These are phyloP conservation scores for Candida wancherniae DNA, from an alignment of 805 yeast species.

Conservation along the genomic window DNA sequence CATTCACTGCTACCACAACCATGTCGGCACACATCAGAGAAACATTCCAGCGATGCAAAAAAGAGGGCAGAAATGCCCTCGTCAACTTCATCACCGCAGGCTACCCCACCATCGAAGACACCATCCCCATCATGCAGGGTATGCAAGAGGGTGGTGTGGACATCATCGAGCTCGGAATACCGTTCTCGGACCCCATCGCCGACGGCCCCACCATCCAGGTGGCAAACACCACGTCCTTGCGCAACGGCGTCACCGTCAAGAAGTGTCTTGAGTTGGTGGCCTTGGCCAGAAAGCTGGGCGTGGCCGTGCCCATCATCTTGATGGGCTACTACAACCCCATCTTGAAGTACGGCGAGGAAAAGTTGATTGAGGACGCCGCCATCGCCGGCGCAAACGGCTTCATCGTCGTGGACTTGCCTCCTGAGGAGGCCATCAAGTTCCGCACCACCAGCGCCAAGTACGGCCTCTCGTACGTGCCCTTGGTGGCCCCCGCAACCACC, in stretches of 20 bases:
- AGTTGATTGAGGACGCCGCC: conserved; percentile 71
- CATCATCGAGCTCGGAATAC: conserved; percentile 90
- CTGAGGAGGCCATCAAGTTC: conserved; percentile 91
- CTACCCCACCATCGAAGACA: conserved; percentile 81
- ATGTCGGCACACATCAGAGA: conserved; percentile 56
- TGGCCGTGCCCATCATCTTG: conserved; percentile 79
- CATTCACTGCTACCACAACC: too few species aligned
- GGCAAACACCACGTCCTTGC: conserved; percentile 77
- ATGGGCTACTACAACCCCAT: conserved; percentile 99
- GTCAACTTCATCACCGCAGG: conserved; percentile 95
- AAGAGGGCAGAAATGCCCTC: conserved; percentile 76
- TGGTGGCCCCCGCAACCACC: conserved; percentile 95
- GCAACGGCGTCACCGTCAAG: conserved; percentile 72
- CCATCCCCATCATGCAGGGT: conserved; percentile 79
- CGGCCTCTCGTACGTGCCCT: conserved; percentile 82
- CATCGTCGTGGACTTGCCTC: conserved; percentile 93
- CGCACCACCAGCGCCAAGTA: conserved; percentile 63
- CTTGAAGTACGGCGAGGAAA: conserved; percentile 81
- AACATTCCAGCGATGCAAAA: conserved; percentile 55
- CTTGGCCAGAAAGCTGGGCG: conserved; percentile 76
- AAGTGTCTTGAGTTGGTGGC: conserved; percentile 66
- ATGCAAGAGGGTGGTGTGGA: conserved; percentile 96
- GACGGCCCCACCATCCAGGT: conserved; percentile 97
- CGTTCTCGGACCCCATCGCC: conserved; percentile 97
- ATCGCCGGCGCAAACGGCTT: conserved; percentile 93